These are phyloP conservation scores for Yamadazyma paraphyllophila DNA, from an alignment of 805 yeast genomes.

Conservation along the genomic window DNA sequence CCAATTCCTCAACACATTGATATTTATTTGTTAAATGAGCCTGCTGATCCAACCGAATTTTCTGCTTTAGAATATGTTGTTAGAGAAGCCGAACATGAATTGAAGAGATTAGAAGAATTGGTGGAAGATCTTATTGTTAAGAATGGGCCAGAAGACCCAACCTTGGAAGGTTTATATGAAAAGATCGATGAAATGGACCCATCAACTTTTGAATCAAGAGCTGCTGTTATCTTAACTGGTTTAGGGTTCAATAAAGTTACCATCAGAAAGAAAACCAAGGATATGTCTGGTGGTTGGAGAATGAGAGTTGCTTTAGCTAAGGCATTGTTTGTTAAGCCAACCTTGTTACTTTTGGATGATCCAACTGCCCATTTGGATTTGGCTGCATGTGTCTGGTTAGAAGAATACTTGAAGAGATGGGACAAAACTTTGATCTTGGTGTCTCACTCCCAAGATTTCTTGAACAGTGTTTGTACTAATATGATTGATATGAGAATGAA, in stretches of 20 bases:
- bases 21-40: conserved; percentile 91
- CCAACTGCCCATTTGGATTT: conserved; percentile 99
- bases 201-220: conserved; percentile 91
- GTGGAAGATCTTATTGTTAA: conserved; percentile 86
- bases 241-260: conserved; percentile 89
- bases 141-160: conserved; percentile 91
- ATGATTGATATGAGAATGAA: conserved; percentile 97
- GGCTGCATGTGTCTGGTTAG: conserved; percentile 99
- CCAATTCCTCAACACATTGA: conserved; percentile 93
- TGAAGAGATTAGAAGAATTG: conserved; percentile 84
- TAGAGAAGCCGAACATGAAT: conserved; percentile 90
- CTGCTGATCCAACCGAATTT: conserved; percentile 90
- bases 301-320: conserved; percentile 99
- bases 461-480: conserved; percentile 96
- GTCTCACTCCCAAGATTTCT: conserved; percentile 98
- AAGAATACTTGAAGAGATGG: conserved; percentile 92
- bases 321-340: conserved; percentile 97
- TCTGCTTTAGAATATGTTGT: conserved; percentile 96
- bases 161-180: conserved; percentile 87
- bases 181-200: conserved; percentile 96
- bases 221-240: conserved; percentile 94
- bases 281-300: conserved; percentile 99
- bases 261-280: conserved; percentile 90
- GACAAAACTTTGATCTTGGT: conserved; percentile 92
- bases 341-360: conserved; percentile 89